Evolutionary conservation across 2,329 filamentous ascomycete species (phyloP).

Genomic region (Kalaharituber pfeilii): DNA sequence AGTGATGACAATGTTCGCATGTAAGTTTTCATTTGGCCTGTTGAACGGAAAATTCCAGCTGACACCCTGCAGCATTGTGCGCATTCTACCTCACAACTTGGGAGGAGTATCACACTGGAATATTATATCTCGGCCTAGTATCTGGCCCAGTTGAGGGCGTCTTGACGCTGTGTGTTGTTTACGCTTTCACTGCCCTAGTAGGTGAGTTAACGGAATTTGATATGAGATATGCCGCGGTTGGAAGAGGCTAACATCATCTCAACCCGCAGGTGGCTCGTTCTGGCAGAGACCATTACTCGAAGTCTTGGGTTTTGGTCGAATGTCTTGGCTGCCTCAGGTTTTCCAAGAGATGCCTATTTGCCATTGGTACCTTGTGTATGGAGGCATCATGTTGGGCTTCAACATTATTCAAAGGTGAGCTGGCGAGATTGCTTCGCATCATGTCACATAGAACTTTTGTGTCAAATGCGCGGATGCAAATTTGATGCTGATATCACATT

Average conservation of each 20-base stretch:
- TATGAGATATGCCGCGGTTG: too few relatives aligned
- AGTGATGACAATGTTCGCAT: conserved; percentile 19
- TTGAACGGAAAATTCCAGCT: not conserved
- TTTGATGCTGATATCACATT: conserved; percentile 13
- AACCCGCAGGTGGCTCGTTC: conserved; percentile 46
- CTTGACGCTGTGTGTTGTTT: conserved; percentile 64
- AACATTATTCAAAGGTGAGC: conserved; percentile 56
- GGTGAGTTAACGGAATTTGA: too few relatives aligned
- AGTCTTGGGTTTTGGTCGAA: conserved; percentile 31
- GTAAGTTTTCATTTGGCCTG: not conserved
- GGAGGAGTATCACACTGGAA: conserved; percentile 98
- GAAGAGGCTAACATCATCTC: not conserved
- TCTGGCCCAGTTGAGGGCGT: conserved; percentile 94
- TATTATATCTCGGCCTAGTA: conserved; percentile 75
- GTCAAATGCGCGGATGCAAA: not conserved
- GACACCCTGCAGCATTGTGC: conserved; percentile 37
- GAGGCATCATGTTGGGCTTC: conserved; percentile 59
- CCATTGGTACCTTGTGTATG: conserved; percentile 84
- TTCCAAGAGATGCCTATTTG: conserved; percentile 73
- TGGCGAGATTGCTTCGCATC: too few relatives aligned
- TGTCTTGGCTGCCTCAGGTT: conserved; percentile 45
- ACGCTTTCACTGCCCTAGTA: conserved; percentile 63
- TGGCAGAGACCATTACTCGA: conserved; percentile 73
- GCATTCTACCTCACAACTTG: conserved; percentile 99
- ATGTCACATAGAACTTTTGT: not conserved